These are phyloP conservation scores for Dendrocalamus latiflorus DNA, from an alignment of 202 grass and related monocot species.

Conservation along the genomic window DNA sequence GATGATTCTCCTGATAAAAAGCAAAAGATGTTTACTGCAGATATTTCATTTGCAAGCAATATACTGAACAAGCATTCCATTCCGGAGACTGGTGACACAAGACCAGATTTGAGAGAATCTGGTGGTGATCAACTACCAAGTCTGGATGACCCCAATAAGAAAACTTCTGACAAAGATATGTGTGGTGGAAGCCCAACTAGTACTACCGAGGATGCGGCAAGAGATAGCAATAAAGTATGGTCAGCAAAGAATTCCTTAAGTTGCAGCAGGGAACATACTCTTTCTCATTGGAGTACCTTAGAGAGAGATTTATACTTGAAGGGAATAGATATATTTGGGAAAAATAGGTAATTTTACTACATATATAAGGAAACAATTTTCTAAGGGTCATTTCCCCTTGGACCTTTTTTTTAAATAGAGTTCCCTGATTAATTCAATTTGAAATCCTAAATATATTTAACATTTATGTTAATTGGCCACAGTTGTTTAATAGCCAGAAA, in stretches of 20 bases:
- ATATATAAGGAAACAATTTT: background rate
- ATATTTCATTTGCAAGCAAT: slow-evolving; percentile 41
- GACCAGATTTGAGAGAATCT: slow-evolving; percentile 42
- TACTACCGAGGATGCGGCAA: slow-evolving; percentile 43
- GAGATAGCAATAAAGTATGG: slow-evolving; percentile 34
- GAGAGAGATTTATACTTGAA: slow-evolving; percentile 93
- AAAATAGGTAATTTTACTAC: slow-evolving; percentile 56
- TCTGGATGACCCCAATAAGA: slow-evolving; percentile 35
- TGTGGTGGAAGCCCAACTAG: slow-evolving; percentile 37
- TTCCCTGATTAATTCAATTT: background rate
- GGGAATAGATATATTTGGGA: slow-evolving; percentile 93
- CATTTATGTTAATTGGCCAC: slow-evolving; percentile 27
- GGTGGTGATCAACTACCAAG: slow-evolving; percentile 26
- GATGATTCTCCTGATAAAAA: too few relatives aligned
- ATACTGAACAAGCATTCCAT: slow-evolving; percentile 29
- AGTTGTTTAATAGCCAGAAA: slow-evolving; percentile 98
- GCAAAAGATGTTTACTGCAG: slow-evolving; percentile 21
- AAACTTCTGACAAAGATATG: slow-evolving; percentile 36
- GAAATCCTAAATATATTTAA: background rate
- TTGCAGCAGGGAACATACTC: slow-evolving; percentile 27
- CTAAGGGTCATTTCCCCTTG: background rate
- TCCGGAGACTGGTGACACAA: slow-evolving; percentile 33
- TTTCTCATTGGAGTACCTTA: slow-evolving; percentile 62
- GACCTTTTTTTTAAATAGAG: too few relatives aligned
- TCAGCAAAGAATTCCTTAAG: slow-evolving; percentile 23